A percentile compares a stretch with the other conserved stretches of the same genome.
These are phyloP conservation scores for Ceratocystis papillata DNA, from an alignment of 2,329 filamentous ascomycete species.

Conservation along the genomic window DNA sequence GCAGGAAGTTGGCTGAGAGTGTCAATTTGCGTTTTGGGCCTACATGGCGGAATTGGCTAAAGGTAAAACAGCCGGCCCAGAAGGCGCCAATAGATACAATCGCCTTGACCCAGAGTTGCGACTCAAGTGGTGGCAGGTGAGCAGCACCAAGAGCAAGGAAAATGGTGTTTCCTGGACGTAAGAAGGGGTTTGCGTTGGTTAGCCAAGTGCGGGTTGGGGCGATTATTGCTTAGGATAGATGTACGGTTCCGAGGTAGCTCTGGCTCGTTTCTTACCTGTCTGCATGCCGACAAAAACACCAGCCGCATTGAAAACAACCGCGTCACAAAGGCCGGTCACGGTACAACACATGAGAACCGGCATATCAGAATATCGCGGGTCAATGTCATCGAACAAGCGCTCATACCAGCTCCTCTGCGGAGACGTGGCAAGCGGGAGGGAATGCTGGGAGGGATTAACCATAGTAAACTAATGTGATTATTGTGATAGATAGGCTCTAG, in stretches of 20 bases:
- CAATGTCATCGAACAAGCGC: constrained; percentile 19
- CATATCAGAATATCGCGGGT: constrained; percentile 28
- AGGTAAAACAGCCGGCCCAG: constrained; percentile 42
- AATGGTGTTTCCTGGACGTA: constrained; percentile 45
- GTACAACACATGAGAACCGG: constrained; percentile 35
- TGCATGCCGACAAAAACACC: constrained; percentile 36
- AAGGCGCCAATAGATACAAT: constrained; percentile 45
- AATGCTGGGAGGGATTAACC: background rate
- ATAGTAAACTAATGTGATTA: background rate
- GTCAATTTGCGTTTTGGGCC: constrained; percentile 35
- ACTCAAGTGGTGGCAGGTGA: constrained; percentile 39
- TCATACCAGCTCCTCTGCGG: constrained; percentile 10
- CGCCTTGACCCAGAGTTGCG: constrained; percentile 41
- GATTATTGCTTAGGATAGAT: no score
- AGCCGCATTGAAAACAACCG: constrained; percentile 34
- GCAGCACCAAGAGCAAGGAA: constrained; percentile 51
- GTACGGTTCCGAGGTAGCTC: background rate
- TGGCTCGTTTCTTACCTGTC: constrained; percentile 27
- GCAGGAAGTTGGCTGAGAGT: constrained; percentile 40
- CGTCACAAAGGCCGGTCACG: constrained; percentile 35
- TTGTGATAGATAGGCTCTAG: background rate
- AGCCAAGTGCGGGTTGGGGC: no score
- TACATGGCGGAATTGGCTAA: constrained; percentile 33
- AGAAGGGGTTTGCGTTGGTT: no score
- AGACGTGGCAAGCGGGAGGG: background rate